phyloP scores from a whole-genome alignment of 2,329 filamentous ascomycete species.

The Fusarium buharicum region DNA sequence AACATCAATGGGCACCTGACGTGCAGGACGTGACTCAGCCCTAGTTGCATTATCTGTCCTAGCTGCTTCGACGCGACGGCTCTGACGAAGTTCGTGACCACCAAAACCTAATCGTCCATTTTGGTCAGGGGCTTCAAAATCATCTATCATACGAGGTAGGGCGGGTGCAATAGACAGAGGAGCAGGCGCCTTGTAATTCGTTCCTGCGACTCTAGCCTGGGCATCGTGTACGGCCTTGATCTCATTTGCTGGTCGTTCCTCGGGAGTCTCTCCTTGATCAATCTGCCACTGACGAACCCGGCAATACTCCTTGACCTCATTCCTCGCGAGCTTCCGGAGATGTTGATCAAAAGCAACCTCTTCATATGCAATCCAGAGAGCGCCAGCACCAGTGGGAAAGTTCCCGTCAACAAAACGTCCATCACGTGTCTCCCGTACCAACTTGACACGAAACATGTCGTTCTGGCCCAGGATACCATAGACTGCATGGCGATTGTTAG shows the following conservation, averaged over 20 bases:
- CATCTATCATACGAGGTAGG: slow-evolving; percentile 35
- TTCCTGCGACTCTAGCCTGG: slow-evolving; percentile 54
- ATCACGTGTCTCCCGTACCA: slow-evolving; percentile 69
- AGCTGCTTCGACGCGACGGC: slow-evolving; percentile 54
- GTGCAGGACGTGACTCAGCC: slow-evolving; percentile 40
- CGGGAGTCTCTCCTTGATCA: slow-evolving; percentile 62
- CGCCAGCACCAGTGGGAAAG: slow-evolving; percentile 68
- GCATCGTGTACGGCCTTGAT: slow-evolving; percentile 63
- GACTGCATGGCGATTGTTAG: slow-evolving; percentile 68
- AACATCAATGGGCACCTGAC: slow-evolving; percentile 42
- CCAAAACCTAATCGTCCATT: slow-evolving; percentile 38
- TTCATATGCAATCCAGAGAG: slow-evolving; percentile 71
- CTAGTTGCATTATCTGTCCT: slow-evolving; percentile 34
- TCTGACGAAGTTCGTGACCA: slow-evolving; percentile 56
- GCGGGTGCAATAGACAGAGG: slow-evolving; percentile 42
- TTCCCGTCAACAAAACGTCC: slow-evolving; percentile 68
- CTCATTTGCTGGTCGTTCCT: slow-evolving; percentile 62
- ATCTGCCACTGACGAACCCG: slow-evolving; percentile 69
- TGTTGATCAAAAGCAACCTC: slow-evolving; percentile 69
- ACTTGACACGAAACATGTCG: slow-evolving; percentile 73
- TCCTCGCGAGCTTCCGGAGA: slow-evolving; percentile 60
- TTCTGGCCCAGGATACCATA: slow-evolving; percentile 71
- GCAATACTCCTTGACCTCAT: slow-evolving; percentile 72
- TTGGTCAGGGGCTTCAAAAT: slow-evolving; percentile 32
- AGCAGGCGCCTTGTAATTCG: slow-evolving; percentile 44